Base-by-base conservation (phyloP, 371 early-diverging fungal genomes). In the Lichtheimia hyalospora region DNA sequence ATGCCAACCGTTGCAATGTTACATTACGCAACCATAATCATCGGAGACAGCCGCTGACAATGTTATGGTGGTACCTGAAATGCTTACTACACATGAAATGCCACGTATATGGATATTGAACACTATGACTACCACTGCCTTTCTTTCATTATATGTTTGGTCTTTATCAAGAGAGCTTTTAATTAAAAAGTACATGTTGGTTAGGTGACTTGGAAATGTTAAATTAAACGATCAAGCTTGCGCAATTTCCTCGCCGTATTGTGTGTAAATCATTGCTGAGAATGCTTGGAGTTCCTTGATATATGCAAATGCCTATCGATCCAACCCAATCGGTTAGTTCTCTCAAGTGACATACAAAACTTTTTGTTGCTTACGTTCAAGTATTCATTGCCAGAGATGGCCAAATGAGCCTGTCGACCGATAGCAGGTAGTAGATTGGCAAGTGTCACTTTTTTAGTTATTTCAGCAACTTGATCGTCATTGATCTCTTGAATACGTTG, bases 331-430 rank as follows among this genome's bases (percentile, higher is more conserved):
- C 49, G 40, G 27, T 15, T 6, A 23, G 14, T 14, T 5, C 42
- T 24, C 10, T 34, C 18, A 23, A 16, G 12, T 12, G n/a, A 28
- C 16, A 5, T 39, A n/a, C n/a, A n/a, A n/a, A n/a, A n/a, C n/a
- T n/a, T n/a, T n/a, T n/a, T n/a, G n/a, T 8, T 16, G 57, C 73
- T 67, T 77, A 77, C 89, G 66, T 94, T 92, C 7, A 94, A 71
- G 61, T 89, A 96, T 61, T 85, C 81, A 72, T 94, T 94, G 21
- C 94, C 92, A 69, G 92, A 87, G 54, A 95, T 79, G 28, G 93
- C 84, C 59, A 84, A 63, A 64, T 94, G 91, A 12, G 87, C 89
- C 68, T 91, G 87, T 54, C 89, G 82, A 18, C 90, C 83, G 51
- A 95, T 82, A 52, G 81, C 60, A 18, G 96, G 94, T 61, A 96